Percentiles rank a stretch among this genome's conserved stretches.
phyloP scores from a whole-genome alignment of 176 grass and related monocot genomes.

The Triticum turgidum region DNA sequence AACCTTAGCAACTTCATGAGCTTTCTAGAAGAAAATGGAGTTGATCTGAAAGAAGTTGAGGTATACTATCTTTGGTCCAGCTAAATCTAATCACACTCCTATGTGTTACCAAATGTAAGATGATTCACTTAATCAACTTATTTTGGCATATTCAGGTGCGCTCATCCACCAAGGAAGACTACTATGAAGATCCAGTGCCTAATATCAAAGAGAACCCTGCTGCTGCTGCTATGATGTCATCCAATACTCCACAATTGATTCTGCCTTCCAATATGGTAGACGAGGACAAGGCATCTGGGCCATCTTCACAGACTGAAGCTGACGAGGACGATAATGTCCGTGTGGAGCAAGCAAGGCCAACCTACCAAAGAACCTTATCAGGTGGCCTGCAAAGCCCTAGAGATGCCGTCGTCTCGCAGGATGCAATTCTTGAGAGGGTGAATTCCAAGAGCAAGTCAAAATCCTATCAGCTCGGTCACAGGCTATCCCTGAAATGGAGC shows the following conservation, averaged over 20 bases:
- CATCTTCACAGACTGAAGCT: neutral
- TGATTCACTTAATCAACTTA: constrained; percentile 3
- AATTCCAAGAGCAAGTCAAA: constrained; percentile 67
- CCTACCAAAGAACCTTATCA: constrained; percentile 79
- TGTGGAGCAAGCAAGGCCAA: constrained; percentile 36
- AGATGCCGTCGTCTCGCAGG: constrained; percentile 34
- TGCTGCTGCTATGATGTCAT: neutral
- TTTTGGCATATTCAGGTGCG: constrained; percentile 51
- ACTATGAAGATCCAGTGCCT: constrained; percentile 51
- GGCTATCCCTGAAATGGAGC: constrained; percentile 82
- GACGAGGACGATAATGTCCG: neutral
- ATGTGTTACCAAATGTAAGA: neutral
- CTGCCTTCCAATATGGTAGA: constrained; percentile 19
- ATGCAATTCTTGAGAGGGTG: constrained; percentile 76
- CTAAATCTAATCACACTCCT: neutral
- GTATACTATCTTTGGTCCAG: constrained; percentile 32
- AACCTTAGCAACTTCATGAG: constrained; percentile 60
- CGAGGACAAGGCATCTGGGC: neutral
- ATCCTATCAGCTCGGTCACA: constrained; percentile 81
- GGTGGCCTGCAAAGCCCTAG: constrained; percentile 73
- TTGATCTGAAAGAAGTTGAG: constrained; percentile 60
- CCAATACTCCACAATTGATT: constrained; percentile 34
- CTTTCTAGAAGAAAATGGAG: constrained; percentile 70
- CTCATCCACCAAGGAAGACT: constrained; percentile 66
- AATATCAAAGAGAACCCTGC: neutral